Evolutionary conservation across 345 rosid species (phyloP).

Genomic region (Eucalyptus shirleyi): DNA sequence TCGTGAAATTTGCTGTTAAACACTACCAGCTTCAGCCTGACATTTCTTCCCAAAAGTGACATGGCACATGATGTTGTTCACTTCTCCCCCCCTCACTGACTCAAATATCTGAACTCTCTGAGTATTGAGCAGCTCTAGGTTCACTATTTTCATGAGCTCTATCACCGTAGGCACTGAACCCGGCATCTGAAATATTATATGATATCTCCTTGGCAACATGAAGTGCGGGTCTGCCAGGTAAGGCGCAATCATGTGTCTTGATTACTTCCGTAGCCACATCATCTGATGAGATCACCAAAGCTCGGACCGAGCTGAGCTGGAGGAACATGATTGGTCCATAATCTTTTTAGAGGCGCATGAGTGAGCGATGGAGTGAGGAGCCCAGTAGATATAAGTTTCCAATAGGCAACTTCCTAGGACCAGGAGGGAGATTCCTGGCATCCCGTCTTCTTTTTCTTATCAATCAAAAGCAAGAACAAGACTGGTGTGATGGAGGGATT

Average conservation of each 20-base stretch:
- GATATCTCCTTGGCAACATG: neutral
- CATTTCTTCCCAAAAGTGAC: constrained; percentile 15
- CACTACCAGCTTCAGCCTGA: neutral
- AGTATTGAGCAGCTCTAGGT: constrained; percentile 9
- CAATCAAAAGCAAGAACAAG: neutral
- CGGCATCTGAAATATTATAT: constrained; percentile 2
- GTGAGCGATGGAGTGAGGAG: constrained; percentile 6
- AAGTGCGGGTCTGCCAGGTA: constrained; percentile 15
- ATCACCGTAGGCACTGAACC: constrained; percentile 19
- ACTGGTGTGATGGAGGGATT: too few relatives aligned
- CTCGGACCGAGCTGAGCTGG: constrained; percentile 22
- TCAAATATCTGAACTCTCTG: constrained; percentile 24
- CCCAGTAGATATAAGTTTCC: constrained; percentile 27
- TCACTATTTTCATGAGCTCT: constrained; percentile 13
- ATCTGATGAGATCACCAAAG: constrained; percentile 23
- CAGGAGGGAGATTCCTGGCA: neutral
- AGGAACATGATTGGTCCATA: constrained; percentile 31
- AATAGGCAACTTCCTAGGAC: constrained; percentile 12
- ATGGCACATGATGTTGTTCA: constrained; percentile 12
- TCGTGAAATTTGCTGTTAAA: constrained; percentile 1
- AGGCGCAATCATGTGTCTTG: constrained; percentile 17
- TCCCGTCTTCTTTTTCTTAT: neutral
- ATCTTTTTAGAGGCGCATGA: constrained; percentile 7
- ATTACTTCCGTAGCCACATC: constrained; percentile 16
- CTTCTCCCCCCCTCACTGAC: constrained; percentile 14